These are phyloP conservation scores for Maudiozyma pseudohumilis DNA, from an alignment of 805 yeast genomes.

Conservation along the genomic window DNA sequence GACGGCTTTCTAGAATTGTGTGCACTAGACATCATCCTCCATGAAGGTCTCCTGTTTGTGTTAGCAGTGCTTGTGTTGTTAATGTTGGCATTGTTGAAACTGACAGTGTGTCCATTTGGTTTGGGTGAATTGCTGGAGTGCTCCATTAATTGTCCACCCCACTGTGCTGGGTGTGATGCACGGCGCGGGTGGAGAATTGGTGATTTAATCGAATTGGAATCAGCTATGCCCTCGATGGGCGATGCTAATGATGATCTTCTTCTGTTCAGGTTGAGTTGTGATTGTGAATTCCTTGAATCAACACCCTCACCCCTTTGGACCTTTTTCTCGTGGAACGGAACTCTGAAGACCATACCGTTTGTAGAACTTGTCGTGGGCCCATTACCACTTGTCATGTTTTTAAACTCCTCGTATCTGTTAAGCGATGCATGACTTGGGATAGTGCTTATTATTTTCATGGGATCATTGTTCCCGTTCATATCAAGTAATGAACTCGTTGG, in stretches of 20 bases:
- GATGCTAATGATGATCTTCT: slow-evolving; percentile 15
- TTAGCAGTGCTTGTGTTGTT: not conserved
- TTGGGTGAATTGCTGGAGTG: not conserved
- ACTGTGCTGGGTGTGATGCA: slow-evolving; percentile 19
- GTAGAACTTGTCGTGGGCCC: slow-evolving; percentile 18
- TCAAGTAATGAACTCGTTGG: slow-evolving; percentile 3
- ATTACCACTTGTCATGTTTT: not conserved
- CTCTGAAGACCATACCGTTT: slow-evolving; percentile 40
- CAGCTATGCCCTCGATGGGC: not conserved
- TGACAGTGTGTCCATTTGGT: not conserved
- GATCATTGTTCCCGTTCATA: not conserved
- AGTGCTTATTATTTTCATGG: not conserved
- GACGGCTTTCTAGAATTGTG: slow-evolving; percentile 33
- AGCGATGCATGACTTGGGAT: not conserved
- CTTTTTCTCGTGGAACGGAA: slow-evolving; percentile 52
- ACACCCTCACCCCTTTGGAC: not conserved
- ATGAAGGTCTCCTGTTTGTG: slow-evolving; percentile 7
- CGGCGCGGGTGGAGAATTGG: slow-evolving; percentile 11
- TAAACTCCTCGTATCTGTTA: slow-evolving; percentile 3
- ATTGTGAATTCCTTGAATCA: not conserved
- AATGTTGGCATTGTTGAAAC: not conserved
- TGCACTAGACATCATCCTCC: slow-evolving; percentile 7
- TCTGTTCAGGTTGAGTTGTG: not conserved
- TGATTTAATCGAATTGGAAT: not conserved
- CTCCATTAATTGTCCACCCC: not conserved